These are phyloP conservation scores for Hymenoscyphus scutula DNA, from an alignment of 2,329 filamentous ascomycete species.

Conservation along the genomic window DNA sequence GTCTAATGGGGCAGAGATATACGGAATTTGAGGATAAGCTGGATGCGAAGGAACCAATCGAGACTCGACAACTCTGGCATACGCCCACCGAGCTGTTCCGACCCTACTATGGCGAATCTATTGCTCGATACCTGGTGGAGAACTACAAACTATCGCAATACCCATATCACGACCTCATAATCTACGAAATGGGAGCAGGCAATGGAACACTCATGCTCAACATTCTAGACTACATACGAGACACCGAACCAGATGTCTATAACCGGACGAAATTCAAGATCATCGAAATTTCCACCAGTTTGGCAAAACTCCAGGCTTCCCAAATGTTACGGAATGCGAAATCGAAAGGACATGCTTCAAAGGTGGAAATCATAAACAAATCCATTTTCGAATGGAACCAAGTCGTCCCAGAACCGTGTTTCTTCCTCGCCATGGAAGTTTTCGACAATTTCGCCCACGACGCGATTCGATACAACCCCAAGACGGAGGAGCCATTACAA, in stretches of 20 bases:
- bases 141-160: slow-evolving; percentile 95
- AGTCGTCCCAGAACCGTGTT: slow-evolving; percentile 88
- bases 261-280: slow-evolving; percentile 90
- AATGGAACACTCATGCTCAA: slow-evolving; percentile 98
- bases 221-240: slow-evolving; percentile 92
- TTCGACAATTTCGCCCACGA: slow-evolving; percentile 99
- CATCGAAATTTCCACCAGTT: slow-evolving; percentile 85
- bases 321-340: slow-evolving; percentile 66
- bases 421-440: slow-evolving; percentile 96
- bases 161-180: slow-evolving; percentile 93
- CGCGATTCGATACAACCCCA: slow-evolving; percentile 82
- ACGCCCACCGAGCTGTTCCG: slow-evolving; percentile 96
- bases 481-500: slow-evolving; percentile 80
- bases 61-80: slow-evolving; percentile 92
- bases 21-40: slow-evolving; percentile 86
- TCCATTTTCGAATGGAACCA: slow-evolving; percentile 93
- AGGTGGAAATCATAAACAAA: slow-evolving; percentile 91
- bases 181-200: slow-evolving; percentile 98
- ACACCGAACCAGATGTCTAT: slow-evolving; percentile 87
- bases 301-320: slow-evolving; percentile 74
- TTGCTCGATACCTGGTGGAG: slow-evolving; percentile 90
- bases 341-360: slow-evolving; percentile 72
- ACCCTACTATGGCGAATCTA: slow-evolving; percentile 94
- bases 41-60: slow-evolving; percentile 64
- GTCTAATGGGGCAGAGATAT: slow-evolving; percentile 74